These are phyloP conservation scores for Rhynchospora tenuis DNA, from an alignment of 176 grass and related monocot genomes.

Conservation along the genomic window DNA sequence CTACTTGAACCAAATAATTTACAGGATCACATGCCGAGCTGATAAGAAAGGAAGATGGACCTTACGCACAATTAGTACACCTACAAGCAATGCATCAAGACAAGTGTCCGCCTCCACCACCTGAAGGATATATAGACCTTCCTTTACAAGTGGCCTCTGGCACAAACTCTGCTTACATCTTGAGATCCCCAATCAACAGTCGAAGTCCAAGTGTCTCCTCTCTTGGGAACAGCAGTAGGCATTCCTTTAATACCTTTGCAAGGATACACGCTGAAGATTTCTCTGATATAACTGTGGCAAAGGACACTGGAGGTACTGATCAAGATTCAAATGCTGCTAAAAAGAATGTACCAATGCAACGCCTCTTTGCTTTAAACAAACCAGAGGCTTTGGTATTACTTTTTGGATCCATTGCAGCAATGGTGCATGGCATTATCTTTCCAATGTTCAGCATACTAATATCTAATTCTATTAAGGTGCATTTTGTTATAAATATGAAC, in stretches of 20 bases:
- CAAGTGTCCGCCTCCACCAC: neutral
- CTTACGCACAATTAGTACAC: conserved; percentile 70
- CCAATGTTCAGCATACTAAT: conserved; percentile 55
- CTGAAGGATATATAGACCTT: conserved; percentile 26
- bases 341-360: conserved; percentile 44
- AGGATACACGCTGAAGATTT: conserved; percentile 37
- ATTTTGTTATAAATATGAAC: neutral
- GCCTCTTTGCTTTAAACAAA: conserved; percentile 63
- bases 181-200: conserved; percentile 31
- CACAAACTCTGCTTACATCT: conserved; percentile 16
- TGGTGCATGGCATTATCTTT: conserved; percentile 43
- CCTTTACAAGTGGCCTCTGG: conserved; percentile 14
- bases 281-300: neutral
- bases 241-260: conserved; percentile 32
- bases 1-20: conserved; percentile 7
- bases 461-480: conserved; percentile 56
- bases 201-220: conserved; percentile 45
- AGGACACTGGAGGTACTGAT: conserved; percentile 14
- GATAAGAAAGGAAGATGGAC: conserved; percentile 44
- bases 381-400: no score
- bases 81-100: conserved; percentile 49
- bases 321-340: neutral
- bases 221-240: conserved; percentile 38
- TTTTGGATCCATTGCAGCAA: conserved; percentile 44
- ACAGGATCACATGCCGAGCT: conserved; percentile 65